Base-by-base conservation (phyloP, 768 basidiomycete genomes). In the Crepidotus variabilis region DNA sequence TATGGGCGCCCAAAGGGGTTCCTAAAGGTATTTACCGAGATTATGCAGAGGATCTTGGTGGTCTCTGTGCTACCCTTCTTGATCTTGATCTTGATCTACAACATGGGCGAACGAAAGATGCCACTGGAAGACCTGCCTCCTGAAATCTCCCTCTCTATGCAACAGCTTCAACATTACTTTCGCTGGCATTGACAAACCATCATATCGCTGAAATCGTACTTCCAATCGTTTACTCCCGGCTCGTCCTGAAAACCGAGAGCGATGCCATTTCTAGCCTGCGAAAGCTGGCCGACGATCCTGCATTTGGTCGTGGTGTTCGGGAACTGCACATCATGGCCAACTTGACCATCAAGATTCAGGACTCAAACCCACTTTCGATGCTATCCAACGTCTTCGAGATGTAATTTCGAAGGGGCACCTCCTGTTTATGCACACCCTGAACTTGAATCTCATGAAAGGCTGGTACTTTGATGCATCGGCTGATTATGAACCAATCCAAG, bases 91-190 rank as follows among this genome's bases (percentile, higher is more conserved):
- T n/a, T n/a, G n/a, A n/a, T n/a, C n/a, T n/a, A n/a, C n/a, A n/a
- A n/a, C n/a, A n/a, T n/a, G n/a, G n/a, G n/a, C n/a, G n/a, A n/a
- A n/a, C n/a, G n/a, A n/a, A n/a, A n/a, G n/a, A n/a, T n/a, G n/a
- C n/a, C n/a, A n/a, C n/a, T 28, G 28, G 28, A 28, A 28, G 8
- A 8, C 49, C 43, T 23, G 2, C 22, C 8, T 6, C 55, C 55
- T 2, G 55, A 56, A 24, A 48, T 56, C 39, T 52, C 9, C 50
- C 56, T 18, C 24, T 57, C 13, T 23, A 52, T 43, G 32, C 51
- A 13, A 57, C 51, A n/a, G 51, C 56, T 10, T 47, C 51, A n/a
- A 13, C 14, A 4, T 28, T 28, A 8, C 28, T 28, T 8, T 28
- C 3, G 3, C 28, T 28, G 3, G 28, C 28, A 28, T n/a, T 49